Evolutionary conservation across 345 rosid genomes (phyloP).

Genomic region (Pelargonium nanum): DNA sequence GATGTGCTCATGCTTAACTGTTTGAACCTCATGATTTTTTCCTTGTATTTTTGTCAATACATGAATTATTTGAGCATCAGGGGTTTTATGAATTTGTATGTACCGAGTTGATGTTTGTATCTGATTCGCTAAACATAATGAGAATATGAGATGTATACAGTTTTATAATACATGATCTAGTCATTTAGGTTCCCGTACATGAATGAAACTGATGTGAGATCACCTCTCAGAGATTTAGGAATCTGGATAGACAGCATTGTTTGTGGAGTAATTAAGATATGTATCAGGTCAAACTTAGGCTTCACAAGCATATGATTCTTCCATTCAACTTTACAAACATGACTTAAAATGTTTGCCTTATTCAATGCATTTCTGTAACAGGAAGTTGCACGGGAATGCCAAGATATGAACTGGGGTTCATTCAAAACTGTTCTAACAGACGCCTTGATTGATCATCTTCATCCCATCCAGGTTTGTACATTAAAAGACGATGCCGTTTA

Average conservation of each 20-base stretch:
- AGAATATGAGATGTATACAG: too few relatives aligned
- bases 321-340: conserved; percentile 1
- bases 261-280: too few relatives aligned
- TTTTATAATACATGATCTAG: too few relatives aligned
- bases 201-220: too few relatives aligned
- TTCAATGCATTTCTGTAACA: conserved; percentile 15
- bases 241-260: not conserved
- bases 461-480: conserved; percentile 69
- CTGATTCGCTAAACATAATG: too few relatives aligned
- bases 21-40: too few relatives aligned
- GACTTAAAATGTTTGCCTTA: conserved; percentile 4
- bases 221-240: too few relatives aligned
- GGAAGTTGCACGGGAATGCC: conserved; percentile 74
- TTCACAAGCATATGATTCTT: not conserved
- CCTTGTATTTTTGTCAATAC: not conserved
- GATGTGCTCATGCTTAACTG: not conserved
- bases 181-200: too few relatives aligned
- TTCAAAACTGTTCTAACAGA: conserved; percentile 64
- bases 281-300: not conserved
- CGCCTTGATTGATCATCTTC: conserved; percentile 71
- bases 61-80: not conserved
- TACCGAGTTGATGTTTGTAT: too few relatives aligned
- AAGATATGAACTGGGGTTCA: conserved; percentile 70
- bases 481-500: not conserved
- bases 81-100: too few relatives aligned